A percentile compares a stretch with the other conserved stretches of the same genome.
phyloP scores from a whole-genome alignment of 2,329 filamentous ascomycete genomes.

The Ilyonectria destructans region DNA sequence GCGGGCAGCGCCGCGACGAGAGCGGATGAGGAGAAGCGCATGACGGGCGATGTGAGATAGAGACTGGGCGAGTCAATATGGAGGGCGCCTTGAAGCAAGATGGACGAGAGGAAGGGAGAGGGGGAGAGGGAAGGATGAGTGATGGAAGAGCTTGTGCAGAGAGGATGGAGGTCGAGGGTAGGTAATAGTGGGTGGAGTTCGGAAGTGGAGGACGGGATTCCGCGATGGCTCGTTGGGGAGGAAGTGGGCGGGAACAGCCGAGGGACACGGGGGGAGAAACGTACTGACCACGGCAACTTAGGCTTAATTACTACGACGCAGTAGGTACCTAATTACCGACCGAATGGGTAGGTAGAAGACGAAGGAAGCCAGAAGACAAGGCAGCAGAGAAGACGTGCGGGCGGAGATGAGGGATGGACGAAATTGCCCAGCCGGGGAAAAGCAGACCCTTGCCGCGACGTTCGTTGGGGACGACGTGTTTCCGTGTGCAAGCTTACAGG shows the following conservation, averaged over 20 bases:
- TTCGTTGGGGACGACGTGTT: not conserved
- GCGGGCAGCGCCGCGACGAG: constrained; percentile 70
- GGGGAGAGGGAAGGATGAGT: constrained; percentile 28
- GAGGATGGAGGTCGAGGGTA: constrained; percentile 23
- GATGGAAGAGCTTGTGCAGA: constrained; percentile 20
- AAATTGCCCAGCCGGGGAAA: constrained; percentile 44
- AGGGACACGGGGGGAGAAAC: constrained; percentile 18
- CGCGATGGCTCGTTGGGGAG: constrained; percentile 27
- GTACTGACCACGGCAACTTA: constrained; percentile 3
- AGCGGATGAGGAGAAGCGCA: constrained; percentile 72
- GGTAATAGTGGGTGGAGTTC: constrained; percentile 4
- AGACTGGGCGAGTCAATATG: constrained; percentile 24
- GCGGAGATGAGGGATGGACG: constrained; percentile 47
- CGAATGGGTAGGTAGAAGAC: constrained; percentile 29
- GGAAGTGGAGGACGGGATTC: constrained; percentile 26
- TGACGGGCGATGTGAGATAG: constrained; percentile 49
- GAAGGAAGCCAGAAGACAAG: constrained; percentile 26
- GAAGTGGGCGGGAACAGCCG: constrained; percentile 14
- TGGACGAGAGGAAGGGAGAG: constrained; percentile 7
- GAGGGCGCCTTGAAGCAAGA: constrained; percentile 26
- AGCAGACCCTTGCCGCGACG: constrained; percentile 29
- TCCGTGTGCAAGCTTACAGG: constrained; percentile 14
- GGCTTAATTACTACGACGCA: not conserved
- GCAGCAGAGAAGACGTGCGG: constrained; percentile 28
- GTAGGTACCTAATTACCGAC: constrained; percentile 3